These are phyloP conservation scores for Pythium volutum DNA, from an alignment of 352 stramenopile genomes.

Conservation along the genomic window DNA sequence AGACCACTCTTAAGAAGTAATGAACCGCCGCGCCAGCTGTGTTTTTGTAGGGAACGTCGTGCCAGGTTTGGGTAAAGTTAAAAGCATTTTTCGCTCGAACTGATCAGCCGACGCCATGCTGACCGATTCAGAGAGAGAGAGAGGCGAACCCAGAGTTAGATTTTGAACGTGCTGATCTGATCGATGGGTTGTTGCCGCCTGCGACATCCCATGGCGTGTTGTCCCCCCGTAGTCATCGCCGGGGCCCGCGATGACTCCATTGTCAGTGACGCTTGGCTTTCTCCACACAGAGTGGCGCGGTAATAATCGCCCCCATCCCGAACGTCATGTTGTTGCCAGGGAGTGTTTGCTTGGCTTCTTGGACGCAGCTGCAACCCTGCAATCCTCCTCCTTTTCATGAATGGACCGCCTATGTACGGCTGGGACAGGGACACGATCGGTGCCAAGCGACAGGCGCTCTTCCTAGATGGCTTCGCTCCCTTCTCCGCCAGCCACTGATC, in stretches of 20 bases:
- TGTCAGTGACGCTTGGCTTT: background rate
- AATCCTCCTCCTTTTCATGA: background rate
- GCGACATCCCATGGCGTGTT: conserved; percentile 7
- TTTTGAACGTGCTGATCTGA: background rate
- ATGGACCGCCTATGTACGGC: conserved; percentile 4
- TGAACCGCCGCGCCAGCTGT: conserved; percentile 3
- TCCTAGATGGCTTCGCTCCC: conserved; percentile 23
- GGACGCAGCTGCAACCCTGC: conserved; percentile 10
- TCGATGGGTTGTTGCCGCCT: background rate
- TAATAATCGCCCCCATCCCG: background rate
- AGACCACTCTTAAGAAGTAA: conserved; percentile 7
- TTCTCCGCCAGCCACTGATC: conserved; percentile 9
- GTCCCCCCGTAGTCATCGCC: background rate
- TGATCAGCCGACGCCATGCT: background rate
- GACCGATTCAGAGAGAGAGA: background rate
- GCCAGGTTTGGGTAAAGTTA: background rate
- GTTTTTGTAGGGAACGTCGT: background rate
- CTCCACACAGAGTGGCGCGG: background rate
- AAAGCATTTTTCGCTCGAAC: background rate
- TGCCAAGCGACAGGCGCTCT: background rate
- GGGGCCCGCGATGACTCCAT: background rate
- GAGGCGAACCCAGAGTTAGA: background rate
- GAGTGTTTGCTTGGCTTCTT: background rate
- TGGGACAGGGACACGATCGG: conserved; percentile 13
- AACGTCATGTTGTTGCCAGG: background rate